Conservation (phyloP, 345 rosid species). For the Kernera saxatilis region DNA sequence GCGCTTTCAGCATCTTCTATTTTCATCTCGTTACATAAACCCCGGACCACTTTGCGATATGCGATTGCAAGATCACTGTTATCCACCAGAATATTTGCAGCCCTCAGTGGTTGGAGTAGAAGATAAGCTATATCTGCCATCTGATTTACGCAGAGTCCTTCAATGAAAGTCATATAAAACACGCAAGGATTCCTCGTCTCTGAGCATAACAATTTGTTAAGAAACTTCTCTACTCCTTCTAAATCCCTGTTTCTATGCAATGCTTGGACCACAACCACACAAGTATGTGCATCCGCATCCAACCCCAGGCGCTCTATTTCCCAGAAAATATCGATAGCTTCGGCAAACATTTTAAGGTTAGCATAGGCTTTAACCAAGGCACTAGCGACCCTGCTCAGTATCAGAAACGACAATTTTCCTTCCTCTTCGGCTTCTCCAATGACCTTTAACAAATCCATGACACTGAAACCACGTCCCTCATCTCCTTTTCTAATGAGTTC, state of each 20-base stretch:
- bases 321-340: slow-evolving; percentile 38
- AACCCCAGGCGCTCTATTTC: slow-evolving; percentile 44
- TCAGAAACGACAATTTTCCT: slow-evolving; percentile 16
- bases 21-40: slow-evolving; percentile 55
- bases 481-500: slow-evolving; percentile 38
- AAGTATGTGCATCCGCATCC: slow-evolving; percentile 44
- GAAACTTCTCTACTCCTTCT: slow-evolving; percentile 35
- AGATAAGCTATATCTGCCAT: slow-evolving; percentile 40
- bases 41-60: slow-evolving; percentile 43
- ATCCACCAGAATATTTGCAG: slow-evolving; percentile 38
- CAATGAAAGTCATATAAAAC: slow-evolving; percentile 45
- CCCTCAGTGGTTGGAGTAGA: slow-evolving; percentile 35
- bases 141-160: slow-evolving; percentile 55
- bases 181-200: slow-evolving; percentile 31
- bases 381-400: slow-evolving; percentile 33
- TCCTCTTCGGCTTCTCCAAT: slow-evolving; percentile 24
- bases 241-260: slow-evolving; percentile 41
- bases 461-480: slow-evolving; percentile 25
- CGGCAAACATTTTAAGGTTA: slow-evolving; percentile 42
- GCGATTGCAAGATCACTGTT: slow-evolving; percentile 25
- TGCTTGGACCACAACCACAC: slow-evolving; percentile 48
- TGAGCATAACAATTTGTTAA: slow-evolving; percentile 41
- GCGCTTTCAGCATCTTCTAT: slow-evolving; percentile 48
- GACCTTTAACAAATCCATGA: slow-evolving; percentile 38
- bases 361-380: slow-evolving; percentile 53